A percentile compares a stretch with the other conserved stretches of the same genome.
Conservation (phyloP, 495 filamentous ascomycete genomes). For the Thozetella sp. region DNA sequence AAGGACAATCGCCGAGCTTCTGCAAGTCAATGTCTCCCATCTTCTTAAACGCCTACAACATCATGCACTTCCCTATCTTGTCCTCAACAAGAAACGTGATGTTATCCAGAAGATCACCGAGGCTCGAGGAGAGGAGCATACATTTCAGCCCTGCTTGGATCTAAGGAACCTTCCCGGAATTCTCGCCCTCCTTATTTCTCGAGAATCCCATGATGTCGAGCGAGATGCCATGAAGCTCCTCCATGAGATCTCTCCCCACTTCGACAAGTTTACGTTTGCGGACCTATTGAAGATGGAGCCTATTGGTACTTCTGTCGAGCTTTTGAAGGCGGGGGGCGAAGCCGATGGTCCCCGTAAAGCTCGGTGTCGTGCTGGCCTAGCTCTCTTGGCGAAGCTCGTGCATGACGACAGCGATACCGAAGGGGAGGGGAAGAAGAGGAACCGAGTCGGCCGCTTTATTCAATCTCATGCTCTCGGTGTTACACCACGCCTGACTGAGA, state of each 20-base stretch:
- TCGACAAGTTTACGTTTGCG: slow-evolving; percentile 64
- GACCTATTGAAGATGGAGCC: slow-evolving; percentile 77
- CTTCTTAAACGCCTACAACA: slow-evolving; percentile 79
- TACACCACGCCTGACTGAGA: slow-evolving; percentile 78
- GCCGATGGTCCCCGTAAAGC: slow-evolving; percentile 60
- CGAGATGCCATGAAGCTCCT: slow-evolving; percentile 69
- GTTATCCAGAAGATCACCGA: slow-evolving; percentile 80
- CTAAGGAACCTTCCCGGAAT: slow-evolving; percentile 76
- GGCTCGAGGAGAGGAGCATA: slow-evolving; percentile 58
- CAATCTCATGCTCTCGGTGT: slow-evolving; percentile 87
- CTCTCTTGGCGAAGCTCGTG: slow-evolving; percentile 66
- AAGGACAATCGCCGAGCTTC: slow-evolving; percentile 76
- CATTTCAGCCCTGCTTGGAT: slow-evolving; percentile 44
- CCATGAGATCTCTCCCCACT: slow-evolving; percentile 64
- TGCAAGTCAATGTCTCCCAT: slow-evolving; percentile 69
- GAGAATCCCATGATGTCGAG: slow-evolving; percentile 68
- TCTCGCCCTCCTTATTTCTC: slow-evolving; percentile 75
- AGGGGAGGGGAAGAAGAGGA: slow-evolving; percentile 52
- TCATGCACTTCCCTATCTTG: slow-evolving; percentile 82
- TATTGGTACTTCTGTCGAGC: slow-evolving; percentile 71
- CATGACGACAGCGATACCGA: slow-evolving; percentile 45
- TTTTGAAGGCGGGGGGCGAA: slow-evolving; percentile 82
- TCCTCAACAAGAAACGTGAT: slow-evolving; percentile 74
- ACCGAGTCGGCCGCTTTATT: slow-evolving; percentile 75
- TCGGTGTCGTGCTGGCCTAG: slow-evolving; percentile 60